phyloP scores from a whole-genome alignment of 75 land plant species.

The Pinus albicaulis region DNA sequence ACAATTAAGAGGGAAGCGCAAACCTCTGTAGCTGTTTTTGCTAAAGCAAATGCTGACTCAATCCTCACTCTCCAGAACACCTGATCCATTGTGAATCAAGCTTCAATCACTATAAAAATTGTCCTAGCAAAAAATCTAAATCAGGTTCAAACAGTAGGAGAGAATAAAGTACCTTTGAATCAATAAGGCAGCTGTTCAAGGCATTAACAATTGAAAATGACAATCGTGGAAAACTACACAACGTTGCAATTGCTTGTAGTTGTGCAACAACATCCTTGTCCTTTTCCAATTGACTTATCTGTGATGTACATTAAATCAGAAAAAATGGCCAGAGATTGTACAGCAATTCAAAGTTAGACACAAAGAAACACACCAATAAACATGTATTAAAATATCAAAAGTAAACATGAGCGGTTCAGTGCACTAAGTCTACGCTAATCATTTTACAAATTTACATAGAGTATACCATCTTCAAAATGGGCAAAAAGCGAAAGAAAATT shows the following conservation, averaged over 20 bases:
- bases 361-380: too few species aligned
- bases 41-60: constrained; percentile 95
- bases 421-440: too few species aligned
- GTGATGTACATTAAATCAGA: background rate
- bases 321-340: background rate
- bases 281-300: constrained; percentile 97
- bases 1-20: too few species aligned
- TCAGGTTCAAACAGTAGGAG: background rate
- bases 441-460: too few species aligned
- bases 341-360: background rate
- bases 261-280: constrained; percentile 97
- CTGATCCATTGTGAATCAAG: constrained; percentile 32
- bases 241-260: constrained; percentile 72
- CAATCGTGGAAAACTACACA: constrained; percentile 56
- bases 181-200: constrained; percentile 73
- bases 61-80: constrained; percentile 91
- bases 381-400: too few species aligned
- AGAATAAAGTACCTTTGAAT: constrained; percentile 65
- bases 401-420: too few species aligned
- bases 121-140: background rate
- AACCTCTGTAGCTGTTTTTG: constrained; percentile 85
- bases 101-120: background rate
- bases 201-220: constrained; percentile 78
- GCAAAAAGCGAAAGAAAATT: too few species aligned
- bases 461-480: too few species aligned